Evolutionary conservation across 768 basidiomycete genomes (phyloP), one percentile per base, ranked within the genome.

Genomic region (Collybiopsis confluens): DNA sequence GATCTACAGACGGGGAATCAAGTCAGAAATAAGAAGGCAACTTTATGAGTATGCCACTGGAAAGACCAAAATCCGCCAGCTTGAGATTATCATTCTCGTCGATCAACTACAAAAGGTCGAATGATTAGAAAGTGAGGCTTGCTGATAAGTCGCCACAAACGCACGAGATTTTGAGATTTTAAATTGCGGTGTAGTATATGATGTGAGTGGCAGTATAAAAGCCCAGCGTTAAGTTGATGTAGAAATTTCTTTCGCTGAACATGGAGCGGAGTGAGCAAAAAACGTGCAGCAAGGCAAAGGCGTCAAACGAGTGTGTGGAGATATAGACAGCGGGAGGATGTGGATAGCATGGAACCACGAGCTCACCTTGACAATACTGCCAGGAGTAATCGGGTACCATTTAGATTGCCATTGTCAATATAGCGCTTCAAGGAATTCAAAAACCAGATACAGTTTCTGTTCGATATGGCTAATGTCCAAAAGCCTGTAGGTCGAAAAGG

Each of bases 41-140:
- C n/a, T n/a, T n/a, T n/a, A n/a, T 98, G 97, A 13, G 96, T 99
- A 68, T 98, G 98, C 96, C 96, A 56, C 96, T 78, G 2, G 96
- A 94, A 42, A 98, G 79, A 38, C 96, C 96, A 64, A 98, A 98
- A 72, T 98, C 96, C 13, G 92, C 95, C 23, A 98, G 81, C 72
- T 98, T 98, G 53, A 98, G 80, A 66, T 97, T 97, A 58, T 92
- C 85, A 50, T 83, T 72, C 58, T 83, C 86, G 74, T 94, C 87
- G 66, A 98, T 97, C 56, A 98, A 79, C 30, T 33, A 13, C 6
- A 33, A 5, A 13, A 6, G 30, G 13, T 33, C 30, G n/a, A n/a
- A n/a, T n/a, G n/a, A n/a, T n/a, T n/a, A n/a, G n/a, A n/a, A n/a
- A n/a, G n/a, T n/a, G n/a, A n/a, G n/a, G n/a, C n/a, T n/a, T n/a